Conservation (phyloP, 2,329 filamentous ascomycete species). For the Fusarium buxicola region DNA sequence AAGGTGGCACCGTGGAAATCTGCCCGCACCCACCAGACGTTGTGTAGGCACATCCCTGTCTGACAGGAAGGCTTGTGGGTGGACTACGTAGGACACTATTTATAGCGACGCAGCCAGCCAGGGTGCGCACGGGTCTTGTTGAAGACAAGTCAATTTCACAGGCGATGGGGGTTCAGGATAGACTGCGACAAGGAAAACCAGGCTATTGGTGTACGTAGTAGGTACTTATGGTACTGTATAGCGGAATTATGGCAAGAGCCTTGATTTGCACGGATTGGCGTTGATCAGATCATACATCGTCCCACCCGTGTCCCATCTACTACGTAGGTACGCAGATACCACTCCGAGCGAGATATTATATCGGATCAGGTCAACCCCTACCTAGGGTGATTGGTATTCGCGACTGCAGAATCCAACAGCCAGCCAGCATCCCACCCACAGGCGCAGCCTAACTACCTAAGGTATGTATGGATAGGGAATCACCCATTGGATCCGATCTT, state of each 20-base stretch:
- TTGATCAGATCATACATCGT: neutral
- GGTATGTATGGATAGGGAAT: neutral
- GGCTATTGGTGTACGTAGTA: no score
- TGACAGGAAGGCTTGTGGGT: conserved; percentile 30
- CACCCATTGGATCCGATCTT: neutral
- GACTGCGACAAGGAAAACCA: no score
- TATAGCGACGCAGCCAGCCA: conserved; percentile 21
- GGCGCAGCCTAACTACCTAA: conserved; percentile 29
- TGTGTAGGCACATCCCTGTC: conserved; percentile 24
- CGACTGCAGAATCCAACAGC: neutral
- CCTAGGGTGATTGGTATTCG: neutral
- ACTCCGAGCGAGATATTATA: neutral
- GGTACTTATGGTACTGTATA: no score
- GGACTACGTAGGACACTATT: no score
- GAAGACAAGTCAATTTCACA: conserved; percentile 2
- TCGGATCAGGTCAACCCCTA: neutral
- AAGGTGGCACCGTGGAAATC: neutral
- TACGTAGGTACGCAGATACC: no score
- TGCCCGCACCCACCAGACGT: conserved; percentile 9
- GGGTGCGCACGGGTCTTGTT: conserved; percentile 17
- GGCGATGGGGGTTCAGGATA: no score
- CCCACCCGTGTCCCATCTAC: neutral
- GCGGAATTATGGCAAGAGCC: no score
- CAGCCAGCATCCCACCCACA: conserved; percentile 9
- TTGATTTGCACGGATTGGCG: neutral